Evolutionary conservation across 345 rosid genomes (phyloP).

Genomic region (Noccaea bulbosa): DNA sequence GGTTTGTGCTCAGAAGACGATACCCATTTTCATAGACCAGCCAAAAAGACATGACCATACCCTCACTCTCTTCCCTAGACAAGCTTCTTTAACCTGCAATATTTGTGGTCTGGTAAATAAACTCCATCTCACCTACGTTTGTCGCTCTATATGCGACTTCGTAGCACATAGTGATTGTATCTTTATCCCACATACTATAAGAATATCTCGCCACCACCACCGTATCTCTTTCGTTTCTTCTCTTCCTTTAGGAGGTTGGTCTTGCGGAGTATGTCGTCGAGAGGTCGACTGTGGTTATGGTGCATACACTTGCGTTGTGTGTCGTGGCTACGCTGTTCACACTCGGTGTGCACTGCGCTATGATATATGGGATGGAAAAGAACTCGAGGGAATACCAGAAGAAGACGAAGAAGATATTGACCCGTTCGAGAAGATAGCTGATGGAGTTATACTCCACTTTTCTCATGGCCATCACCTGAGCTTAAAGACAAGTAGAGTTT

Average conservation of each 20-base stretch:
- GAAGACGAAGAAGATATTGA: neutral
- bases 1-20: neutral
- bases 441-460: slow-evolving; percentile 5
- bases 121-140: neutral
- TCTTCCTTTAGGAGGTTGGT: neutral
- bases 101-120: neutral
- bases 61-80: slow-evolving; percentile 17
- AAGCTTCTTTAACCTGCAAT: slow-evolving; percentile 17
- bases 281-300: neutral
- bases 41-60: slow-evolving; percentile 18
- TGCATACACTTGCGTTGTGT: neutral
- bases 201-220: slow-evolving; percentile 6
- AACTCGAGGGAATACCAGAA: neutral
- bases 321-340: slow-evolving; percentile 24
- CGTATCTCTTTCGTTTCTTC: neutral
- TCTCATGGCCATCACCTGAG: neutral
- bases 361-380: slow-evolving; percentile 7
- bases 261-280: slow-evolving; percentile 6
- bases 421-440: neutral
- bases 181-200: neutral
- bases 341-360: neutral
- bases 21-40: neutral
- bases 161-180: slow-evolving; percentile 1
- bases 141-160: neutral
- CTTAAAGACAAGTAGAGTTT: neutral